A percentile compares a stretch with the other conserved stretches of the same genome.
Evolutionary conservation across 1,139 yeast species (phyloP).

Genomic region (Lodderomyces parapsilosis): DNA sequence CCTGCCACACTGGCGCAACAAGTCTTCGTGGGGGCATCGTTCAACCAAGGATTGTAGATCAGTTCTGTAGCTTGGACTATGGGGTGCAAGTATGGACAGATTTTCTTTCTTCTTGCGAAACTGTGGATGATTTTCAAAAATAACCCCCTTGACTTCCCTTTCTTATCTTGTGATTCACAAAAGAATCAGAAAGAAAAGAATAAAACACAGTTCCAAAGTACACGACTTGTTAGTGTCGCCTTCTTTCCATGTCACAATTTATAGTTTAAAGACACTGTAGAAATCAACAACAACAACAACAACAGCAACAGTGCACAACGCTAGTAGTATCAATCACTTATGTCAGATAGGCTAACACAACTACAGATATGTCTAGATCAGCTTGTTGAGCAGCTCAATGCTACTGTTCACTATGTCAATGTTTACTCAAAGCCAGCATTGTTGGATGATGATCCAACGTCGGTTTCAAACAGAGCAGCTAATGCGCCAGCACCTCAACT

Average conservation of each 20-base stretch:
- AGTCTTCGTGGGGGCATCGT: conserved; percentile 1
- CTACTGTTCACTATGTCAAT: conserved; percentile 84
- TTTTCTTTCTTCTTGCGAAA: no score
- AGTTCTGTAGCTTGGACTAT: no score
- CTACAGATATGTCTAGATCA: conserved; percentile 90
- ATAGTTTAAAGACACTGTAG: not conserved
- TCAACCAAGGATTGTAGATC: no score
- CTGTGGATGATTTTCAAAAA: not conserved
- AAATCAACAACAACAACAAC: no score
- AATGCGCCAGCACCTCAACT: conserved; percentile 46
- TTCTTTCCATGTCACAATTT: not conserved
- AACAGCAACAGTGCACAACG: not conserved
- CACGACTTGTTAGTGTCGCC: not conserved
- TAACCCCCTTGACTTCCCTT: not conserved
- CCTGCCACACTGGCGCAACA: conserved; percentile 68
- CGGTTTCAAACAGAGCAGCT: conserved; percentile 43
- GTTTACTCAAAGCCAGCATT: conserved; percentile 38
- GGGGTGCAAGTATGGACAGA: no score
- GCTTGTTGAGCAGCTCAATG: conserved; percentile 87
- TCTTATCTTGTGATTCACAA: not conserved
- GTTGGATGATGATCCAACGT: conserved; percentile 38
- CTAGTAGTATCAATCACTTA: conserved; percentile 17
- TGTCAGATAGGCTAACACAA: conserved; percentile 90
- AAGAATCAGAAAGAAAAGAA: not conserved
- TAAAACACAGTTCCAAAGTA: not conserved